Evolutionary conservation across 1,139 yeast species (phyloP).

Genomic region (Magnusiomyces fungicola): DNA sequence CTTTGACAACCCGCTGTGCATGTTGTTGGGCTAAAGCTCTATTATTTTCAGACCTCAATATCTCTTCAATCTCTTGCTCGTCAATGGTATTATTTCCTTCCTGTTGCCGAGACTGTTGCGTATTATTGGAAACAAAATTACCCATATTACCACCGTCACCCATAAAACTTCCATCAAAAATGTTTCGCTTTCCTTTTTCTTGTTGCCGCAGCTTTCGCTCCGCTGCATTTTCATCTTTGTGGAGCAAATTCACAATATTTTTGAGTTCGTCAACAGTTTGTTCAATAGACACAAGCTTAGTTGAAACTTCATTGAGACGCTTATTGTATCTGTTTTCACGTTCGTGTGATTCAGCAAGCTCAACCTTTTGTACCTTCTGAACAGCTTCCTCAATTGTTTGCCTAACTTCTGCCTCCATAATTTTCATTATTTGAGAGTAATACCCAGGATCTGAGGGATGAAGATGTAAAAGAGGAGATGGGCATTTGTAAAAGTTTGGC

Average conservation of each 20-base stretch:
- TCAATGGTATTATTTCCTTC: no score
- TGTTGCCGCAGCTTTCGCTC: no score
- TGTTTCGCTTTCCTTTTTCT: no score
- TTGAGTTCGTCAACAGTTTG: not conserved
- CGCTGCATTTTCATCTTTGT: not conserved
- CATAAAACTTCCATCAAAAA: not conserved
- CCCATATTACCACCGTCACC: not conserved
- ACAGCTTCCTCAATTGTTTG: not conserved
- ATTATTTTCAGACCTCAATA: no score
- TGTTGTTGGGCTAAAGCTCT: not conserved
- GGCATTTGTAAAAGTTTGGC: not conserved
- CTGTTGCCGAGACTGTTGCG: no score
- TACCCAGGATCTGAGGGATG: not conserved
- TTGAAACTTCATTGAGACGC: not conserved
- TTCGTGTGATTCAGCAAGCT: not conserved
- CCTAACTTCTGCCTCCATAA: not conserved
- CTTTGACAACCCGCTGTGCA: not conserved
- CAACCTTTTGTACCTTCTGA: not conserved
- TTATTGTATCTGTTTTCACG: not conserved
- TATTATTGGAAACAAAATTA: no score
- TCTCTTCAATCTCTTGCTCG: no score
- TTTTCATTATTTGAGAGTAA: not conserved
- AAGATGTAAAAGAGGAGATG: not conserved
- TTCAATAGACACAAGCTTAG: not conserved
- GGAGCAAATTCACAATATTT: not conserved